phyloP scores from a whole-genome alignment of 2,329 filamentous ascomycete genomes.

The Fusarium sp. region DNA sequence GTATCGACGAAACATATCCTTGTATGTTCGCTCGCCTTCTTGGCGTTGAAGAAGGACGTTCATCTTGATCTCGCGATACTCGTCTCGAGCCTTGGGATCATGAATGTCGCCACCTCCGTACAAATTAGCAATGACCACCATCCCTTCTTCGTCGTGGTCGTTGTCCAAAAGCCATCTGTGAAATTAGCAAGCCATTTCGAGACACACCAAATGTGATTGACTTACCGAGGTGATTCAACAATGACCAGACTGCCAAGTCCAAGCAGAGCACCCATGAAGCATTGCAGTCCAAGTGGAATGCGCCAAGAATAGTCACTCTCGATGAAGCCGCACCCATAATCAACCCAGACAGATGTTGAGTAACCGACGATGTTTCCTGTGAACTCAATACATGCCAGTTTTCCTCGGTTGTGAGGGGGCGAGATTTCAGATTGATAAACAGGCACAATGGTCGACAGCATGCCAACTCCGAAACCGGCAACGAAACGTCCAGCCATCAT shows the following conservation, averaged over 20 bases:
- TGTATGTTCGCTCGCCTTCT: conserved; percentile 91
- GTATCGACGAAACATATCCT: conserved; percentile 95
- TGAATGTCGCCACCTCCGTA: conserved; percentile 97
- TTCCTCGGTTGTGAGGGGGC: conserved; percentile 93
- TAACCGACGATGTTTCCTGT: conserved; percentile 97
- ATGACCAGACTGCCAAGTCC: conserved; percentile 89
- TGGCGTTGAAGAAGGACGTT: conserved; percentile 91
- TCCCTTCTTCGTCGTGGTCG: conserved; percentile 97
- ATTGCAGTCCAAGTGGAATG: conserved; percentile 89
- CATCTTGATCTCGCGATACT: conserved; percentile 99
- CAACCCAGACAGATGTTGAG: conserved; percentile 96
- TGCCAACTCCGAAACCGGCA: conserved; percentile 86
- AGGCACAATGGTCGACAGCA: conserved; percentile 89
- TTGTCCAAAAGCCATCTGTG: conserved; percentile 94
- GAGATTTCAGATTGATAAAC: conserved; percentile 97
- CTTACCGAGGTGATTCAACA: conserved; percentile 91
- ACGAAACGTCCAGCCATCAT: conserved; percentile 87
- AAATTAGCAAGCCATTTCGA: conserved; percentile 40
- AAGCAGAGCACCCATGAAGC: conserved; percentile 89
- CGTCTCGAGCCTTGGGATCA: conserved; percentile 88
- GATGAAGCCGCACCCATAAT: conserved; percentile 96
- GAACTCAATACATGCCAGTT: conserved; percentile 97
- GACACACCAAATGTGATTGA: neutral
- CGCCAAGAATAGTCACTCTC: conserved; percentile 88
- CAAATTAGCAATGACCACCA: conserved; percentile 96